Evolutionary conservation across 352 stramenopile genomes (phyloP).

Genomic region (Pythium coloratum): DNA sequence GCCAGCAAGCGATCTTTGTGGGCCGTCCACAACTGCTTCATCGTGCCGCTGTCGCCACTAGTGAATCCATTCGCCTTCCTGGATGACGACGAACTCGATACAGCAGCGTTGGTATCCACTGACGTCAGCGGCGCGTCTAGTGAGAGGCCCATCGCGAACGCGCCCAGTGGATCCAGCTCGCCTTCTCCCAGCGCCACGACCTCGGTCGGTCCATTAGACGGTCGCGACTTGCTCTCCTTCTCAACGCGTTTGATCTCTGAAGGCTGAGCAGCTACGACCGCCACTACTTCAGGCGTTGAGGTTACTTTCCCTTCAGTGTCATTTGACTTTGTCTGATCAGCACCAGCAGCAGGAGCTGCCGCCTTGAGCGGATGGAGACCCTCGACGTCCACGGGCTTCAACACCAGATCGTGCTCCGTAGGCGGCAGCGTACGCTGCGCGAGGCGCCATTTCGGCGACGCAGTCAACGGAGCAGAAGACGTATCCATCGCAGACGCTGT

Average conservation of each 20-base stretch:
- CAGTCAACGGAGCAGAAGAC: not conserved
- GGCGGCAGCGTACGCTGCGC: constrained; percentile 33
- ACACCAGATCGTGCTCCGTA: constrained; percentile 29
- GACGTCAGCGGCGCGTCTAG: not conserved
- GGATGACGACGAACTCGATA: not conserved
- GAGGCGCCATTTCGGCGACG: constrained; percentile 41
- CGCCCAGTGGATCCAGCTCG: constrained; percentile 69
- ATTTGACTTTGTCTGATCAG: not conserved
- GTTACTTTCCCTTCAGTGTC: not conserved
- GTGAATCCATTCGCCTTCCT: not conserved
- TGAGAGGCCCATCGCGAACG: constrained; percentile 31
- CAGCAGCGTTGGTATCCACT: not conserved
- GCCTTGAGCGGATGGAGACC: constrained; percentile 49
- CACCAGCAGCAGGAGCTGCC: not conserved
- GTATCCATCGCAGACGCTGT: not conserved
- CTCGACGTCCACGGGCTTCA: constrained; percentile 24
- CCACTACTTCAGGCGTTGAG: not conserved
- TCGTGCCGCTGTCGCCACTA: constrained; percentile 23
- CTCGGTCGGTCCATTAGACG: constrained; percentile 25
- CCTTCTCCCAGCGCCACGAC: constrained; percentile 66
- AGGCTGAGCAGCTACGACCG: not conserved
- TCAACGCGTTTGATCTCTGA: constrained; percentile 7
- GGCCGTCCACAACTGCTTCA: constrained; percentile 63
- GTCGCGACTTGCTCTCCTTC: not conserved
- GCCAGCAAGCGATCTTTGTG: constrained; percentile 69